These are phyloP conservation scores for Mortierella sp. DNA, from an alignment of 371 early-diverging fungal species.

Conservation along the genomic window DNA sequence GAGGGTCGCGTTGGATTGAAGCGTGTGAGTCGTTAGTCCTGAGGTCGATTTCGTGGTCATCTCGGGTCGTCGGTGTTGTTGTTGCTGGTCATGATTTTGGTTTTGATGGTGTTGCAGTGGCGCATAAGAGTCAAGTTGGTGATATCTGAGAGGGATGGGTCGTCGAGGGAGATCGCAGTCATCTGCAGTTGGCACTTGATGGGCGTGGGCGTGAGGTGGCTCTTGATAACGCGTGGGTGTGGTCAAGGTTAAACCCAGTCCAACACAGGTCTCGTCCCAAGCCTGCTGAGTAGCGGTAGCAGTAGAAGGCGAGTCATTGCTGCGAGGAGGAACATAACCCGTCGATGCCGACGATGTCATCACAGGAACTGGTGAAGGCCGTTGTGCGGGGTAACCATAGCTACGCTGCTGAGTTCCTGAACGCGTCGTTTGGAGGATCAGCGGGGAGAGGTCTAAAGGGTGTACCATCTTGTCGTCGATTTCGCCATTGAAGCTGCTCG, in stretches of 20 bases:
- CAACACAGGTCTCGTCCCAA: conserved; percentile 24
- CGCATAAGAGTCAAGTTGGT: neutral
- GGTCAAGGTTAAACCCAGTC: conserved; percentile 29
- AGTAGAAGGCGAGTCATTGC: neutral
- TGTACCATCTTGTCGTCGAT: conserved; percentile 24
- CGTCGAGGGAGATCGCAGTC: neutral
- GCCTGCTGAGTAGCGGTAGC: conserved; percentile 3
- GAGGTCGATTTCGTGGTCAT: conserved; percentile 14
- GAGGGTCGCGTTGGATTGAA: neutral
- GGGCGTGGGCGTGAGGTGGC: neutral
- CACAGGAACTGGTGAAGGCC: neutral
- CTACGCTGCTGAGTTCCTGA: neutral
- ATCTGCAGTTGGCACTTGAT: neutral
- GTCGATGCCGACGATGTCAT: neutral
- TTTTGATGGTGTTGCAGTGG: neutral
- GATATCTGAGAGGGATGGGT: conserved; percentile 14
- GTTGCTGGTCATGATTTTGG: neutral
- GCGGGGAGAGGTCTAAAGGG: conserved; percentile 33
- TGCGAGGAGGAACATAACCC: neutral
- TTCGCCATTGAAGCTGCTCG: neutral
- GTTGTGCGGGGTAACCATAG: neutral
- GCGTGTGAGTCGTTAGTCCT: conserved; percentile 9
- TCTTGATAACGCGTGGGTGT: neutral
- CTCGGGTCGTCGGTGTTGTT: neutral
- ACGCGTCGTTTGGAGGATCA: conserved; percentile 15